phyloP scores from a whole-genome alignment of 331 rosid species.

The Malus hybrid region DNA sequence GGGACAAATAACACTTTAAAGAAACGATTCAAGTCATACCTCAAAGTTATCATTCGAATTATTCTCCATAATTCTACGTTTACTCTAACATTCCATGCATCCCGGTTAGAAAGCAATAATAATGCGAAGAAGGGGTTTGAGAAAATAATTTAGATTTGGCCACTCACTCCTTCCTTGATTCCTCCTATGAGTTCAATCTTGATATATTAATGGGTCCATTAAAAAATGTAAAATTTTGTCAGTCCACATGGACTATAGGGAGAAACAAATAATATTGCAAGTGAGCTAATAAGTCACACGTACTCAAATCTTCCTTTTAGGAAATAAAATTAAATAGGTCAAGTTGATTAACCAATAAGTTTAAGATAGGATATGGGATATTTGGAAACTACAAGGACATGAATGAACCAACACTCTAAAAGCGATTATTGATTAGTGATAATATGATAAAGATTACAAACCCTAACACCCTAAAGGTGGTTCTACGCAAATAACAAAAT shows the following conservation, averaged over 20 bases:
- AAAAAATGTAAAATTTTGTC: neutral
- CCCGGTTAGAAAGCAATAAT: neutral
- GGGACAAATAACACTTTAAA: too few species aligned
- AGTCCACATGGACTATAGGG: neutral
- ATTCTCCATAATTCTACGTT: too few species aligned
- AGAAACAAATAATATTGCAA: neutral
- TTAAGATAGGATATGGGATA: too few species aligned
- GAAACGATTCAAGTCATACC: too few species aligned
- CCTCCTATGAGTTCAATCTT: neutral
- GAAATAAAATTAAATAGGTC: too few species aligned
- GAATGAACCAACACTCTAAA: too few species aligned
- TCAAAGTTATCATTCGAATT: too few species aligned
- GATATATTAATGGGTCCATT: neutral
- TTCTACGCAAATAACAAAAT: too few species aligned
- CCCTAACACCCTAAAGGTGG: too few species aligned
- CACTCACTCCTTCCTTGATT: neutral
- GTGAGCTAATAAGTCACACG: neutral
- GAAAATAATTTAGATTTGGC: neutral
- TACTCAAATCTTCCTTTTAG: neutral
- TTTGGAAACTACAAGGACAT: neutral
- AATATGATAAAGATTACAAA: too few species aligned
- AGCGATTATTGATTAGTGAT: too few species aligned
- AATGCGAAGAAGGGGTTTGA: neutral
- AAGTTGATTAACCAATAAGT: too few species aligned
- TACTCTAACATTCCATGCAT: neutral